Evolutionary conservation across 73 alveolate species (phyloP).

Genomic region (Durusdinium trenchii): DNA sequence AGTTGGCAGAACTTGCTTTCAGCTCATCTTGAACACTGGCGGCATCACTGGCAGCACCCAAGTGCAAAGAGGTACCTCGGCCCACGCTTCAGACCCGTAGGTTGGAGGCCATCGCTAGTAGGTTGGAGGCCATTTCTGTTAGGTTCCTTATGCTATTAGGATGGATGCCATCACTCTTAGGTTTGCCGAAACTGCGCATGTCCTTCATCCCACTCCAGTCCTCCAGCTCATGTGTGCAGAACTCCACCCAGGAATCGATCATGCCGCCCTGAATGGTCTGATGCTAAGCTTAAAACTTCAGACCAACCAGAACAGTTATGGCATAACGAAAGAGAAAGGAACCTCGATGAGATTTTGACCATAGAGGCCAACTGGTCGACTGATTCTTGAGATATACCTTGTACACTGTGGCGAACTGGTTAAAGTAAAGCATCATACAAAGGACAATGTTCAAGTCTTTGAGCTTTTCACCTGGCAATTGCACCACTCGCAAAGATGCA

Average conservation of each 20-base stretch:
- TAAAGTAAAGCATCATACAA: not conserved
- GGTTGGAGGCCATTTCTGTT: too few species aligned
- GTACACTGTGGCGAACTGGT: not conserved
- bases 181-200: not conserved
- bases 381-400: conserved; percentile 62
- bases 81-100: not conserved
- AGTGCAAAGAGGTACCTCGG: conserved; percentile 84
- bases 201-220: not conserved
- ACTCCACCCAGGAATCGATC: conserved; percentile 91
- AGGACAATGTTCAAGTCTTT: not conserved
- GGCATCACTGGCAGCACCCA: conserved; percentile 71
- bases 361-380: conserved; percentile 70
- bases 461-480: not conserved
- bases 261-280: conserved; percentile 45
- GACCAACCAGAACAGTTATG: not conserved
- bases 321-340: not conserved
- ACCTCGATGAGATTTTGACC: conserved; percentile 85
- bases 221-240: conserved; percentile 94
- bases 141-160: too few species aligned
- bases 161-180: not conserved
- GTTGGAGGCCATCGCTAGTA: not conserved
- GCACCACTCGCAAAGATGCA: conserved; percentile 72
- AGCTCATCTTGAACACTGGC: not conserved
- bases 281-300: not conserved
- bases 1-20: not conserved